Percentiles rank a stretch among this genome's conserved stretches.
These are phyloP conservation scores for Elongisporangium prolatum DNA, from an alignment of 352 stramenopile species.

Conservation along the genomic window DNA sequence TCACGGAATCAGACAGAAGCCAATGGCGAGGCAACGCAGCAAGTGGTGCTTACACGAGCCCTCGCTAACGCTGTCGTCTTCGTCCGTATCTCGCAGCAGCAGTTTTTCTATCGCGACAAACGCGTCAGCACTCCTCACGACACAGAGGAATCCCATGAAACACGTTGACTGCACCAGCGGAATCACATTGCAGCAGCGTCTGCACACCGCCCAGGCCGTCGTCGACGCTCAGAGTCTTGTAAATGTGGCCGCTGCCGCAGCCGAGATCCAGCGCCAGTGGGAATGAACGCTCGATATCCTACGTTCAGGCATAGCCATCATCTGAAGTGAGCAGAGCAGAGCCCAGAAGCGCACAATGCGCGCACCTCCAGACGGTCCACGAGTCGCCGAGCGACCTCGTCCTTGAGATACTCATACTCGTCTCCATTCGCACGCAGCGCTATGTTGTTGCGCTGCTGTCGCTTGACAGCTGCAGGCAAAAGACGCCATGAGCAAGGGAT, in stretches of 20 bases:
- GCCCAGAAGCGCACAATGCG: background rate
- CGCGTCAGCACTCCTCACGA: background rate
- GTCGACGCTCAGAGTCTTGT: slow-evolving; percentile 74
- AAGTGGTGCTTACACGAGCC: slow-evolving; percentile 5
- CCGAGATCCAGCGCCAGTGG: slow-evolving; percentile 75
- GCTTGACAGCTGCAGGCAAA: slow-evolving; percentile 50
- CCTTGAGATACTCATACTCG: slow-evolving; percentile 86
- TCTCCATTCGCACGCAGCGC: slow-evolving; percentile 44
- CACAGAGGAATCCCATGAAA: background rate
- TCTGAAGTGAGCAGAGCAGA: background rate
- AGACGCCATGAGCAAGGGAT: slow-evolving; percentile 2
- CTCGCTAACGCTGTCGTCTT: slow-evolving; percentile 14
- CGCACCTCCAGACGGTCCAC: slow-evolving; percentile 73
- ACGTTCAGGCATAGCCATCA: background rate
- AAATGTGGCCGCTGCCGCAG: slow-evolving; percentile 76
- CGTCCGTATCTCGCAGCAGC: slow-evolving; percentile 53
- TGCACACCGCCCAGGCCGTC: slow-evolving; percentile 70
- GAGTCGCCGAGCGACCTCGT: slow-evolving; percentile 78
- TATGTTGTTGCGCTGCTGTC: slow-evolving; percentile 79
- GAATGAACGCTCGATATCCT: slow-evolving; percentile 84
- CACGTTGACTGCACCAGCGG: slow-evolving; percentile 26
- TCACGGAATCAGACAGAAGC: background rate
- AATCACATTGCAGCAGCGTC: slow-evolving; percentile 75
- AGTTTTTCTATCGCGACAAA: slow-evolving; percentile 41
- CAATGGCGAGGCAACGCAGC: background rate